phyloP scores from a whole-genome alignment of 495 filamentous ascomycete species.

The Chaetomium fimeti region DNA sequence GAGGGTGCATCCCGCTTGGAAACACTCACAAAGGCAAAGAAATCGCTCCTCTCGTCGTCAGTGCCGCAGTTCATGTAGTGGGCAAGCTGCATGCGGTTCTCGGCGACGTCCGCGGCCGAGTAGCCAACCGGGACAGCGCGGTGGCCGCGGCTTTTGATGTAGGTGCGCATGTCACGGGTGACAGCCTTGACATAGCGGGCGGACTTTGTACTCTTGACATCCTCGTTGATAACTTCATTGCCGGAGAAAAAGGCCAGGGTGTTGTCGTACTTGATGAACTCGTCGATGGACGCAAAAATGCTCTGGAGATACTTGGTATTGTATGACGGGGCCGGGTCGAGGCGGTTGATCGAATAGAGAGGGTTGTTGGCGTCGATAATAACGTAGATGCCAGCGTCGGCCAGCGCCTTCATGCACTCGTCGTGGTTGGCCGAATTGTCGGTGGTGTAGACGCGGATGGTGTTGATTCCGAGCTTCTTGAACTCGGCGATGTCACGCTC shows the following conservation, averaged over 20 bases:
- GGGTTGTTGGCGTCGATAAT: slow-evolving; percentile 71
- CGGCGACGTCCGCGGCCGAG: slow-evolving; percentile 82
- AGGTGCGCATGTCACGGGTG: slow-evolving; percentile 87
- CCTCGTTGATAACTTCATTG: slow-evolving; percentile 94
- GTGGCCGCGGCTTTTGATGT: slow-evolving; percentile 69
- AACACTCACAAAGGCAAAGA: slow-evolving; percentile 75
- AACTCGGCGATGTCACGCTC: slow-evolving; percentile 82
- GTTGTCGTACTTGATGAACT: slow-evolving; percentile 84
- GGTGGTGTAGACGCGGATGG: slow-evolving; percentile 89
- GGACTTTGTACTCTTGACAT: slow-evolving; percentile 61
- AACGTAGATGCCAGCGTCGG: slow-evolving; percentile 87
- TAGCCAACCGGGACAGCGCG: slow-evolving; percentile 89
- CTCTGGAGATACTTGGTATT: slow-evolving; percentile 89
- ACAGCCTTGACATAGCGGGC: slow-evolving; percentile 92
- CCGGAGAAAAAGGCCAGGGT: slow-evolving; percentile 95
- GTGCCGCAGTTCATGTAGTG: slow-evolving; percentile 94
- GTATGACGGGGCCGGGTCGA: slow-evolving; percentile 71
- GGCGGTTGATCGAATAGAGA: slow-evolving; percentile 38
- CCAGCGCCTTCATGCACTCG: slow-evolving; percentile 79
- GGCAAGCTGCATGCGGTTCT: slow-evolving; percentile 87
- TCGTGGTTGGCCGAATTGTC: slow-evolving; percentile 85
- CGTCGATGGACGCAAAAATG: slow-evolving; percentile 91
- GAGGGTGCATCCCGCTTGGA: neutral
- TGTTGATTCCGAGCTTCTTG: slow-evolving; percentile 83
- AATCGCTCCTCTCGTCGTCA: slow-evolving; percentile 84